Evolutionary conservation across 2,329 filamentous ascomycete genomes (phyloP).

Genomic region (Ceratocystiopsis sp.): DNA sequence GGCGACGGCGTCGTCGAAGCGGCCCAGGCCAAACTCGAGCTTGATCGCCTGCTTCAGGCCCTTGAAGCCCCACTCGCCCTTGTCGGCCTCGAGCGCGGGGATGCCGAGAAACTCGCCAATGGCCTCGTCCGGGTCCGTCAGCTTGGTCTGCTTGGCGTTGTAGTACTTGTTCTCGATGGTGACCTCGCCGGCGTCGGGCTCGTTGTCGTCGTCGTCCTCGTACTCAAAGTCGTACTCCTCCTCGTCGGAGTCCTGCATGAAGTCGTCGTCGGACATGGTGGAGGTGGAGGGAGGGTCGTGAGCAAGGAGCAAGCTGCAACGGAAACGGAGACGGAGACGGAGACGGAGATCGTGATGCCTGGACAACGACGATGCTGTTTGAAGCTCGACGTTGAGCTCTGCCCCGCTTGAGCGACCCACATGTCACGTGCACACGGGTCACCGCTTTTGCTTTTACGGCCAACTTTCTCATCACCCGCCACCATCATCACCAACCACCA

Average conservation of each 20-base stretch:
- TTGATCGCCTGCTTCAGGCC: conserved; percentile 97
- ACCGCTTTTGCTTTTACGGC: no score
- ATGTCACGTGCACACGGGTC: not conserved
- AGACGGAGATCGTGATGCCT: not conserved
- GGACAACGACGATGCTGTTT: not conserved
- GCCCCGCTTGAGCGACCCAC: conserved; percentile 4
- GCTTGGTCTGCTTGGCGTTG: conserved; percentile 95
- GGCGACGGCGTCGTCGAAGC: conserved; percentile 69
- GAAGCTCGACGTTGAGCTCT: not conserved
- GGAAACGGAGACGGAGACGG: conserved; percentile 12
- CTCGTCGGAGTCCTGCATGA: conserved; percentile 83
- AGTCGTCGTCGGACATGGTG: conserved; percentile 74
- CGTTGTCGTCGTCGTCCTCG: conserved; percentile 75
- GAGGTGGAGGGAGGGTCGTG: conserved; percentile 1
- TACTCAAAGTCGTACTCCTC: conserved; percentile 98
- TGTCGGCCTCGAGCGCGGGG: conserved; percentile 68
- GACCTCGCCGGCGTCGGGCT: conserved; percentile 73
- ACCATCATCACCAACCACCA: no score
- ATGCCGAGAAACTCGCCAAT: conserved; percentile 87
- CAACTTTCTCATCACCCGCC: not conserved
- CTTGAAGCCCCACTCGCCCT: conserved; percentile 98
- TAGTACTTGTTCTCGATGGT: conserved; percentile 99
- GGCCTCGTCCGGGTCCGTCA: conserved; percentile 69
- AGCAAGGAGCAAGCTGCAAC: not conserved
- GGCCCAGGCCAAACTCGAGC: conserved; percentile 81